Evolutionary conservation across 352 stramenopile genomes (phyloP).

Genomic region (Phytophthora foliorum): DNA sequence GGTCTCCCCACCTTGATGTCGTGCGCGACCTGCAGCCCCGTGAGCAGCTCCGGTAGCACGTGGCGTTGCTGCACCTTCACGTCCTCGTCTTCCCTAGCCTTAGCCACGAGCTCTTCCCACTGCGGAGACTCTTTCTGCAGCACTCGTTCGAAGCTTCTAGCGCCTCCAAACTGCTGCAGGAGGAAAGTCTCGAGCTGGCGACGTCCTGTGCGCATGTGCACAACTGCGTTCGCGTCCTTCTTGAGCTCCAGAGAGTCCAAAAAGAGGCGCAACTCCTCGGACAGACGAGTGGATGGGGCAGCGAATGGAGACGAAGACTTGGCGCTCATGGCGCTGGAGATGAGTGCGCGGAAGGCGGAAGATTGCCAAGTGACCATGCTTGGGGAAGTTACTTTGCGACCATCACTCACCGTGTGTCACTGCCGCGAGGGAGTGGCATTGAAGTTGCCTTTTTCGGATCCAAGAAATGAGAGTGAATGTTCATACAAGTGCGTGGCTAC

Average conservation of each 20-base stretch:
- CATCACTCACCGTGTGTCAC: slow-evolving; percentile 12
- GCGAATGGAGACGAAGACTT: slow-evolving; percentile 42
- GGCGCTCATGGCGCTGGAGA: slow-evolving; percentile 14
- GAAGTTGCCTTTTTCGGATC: slow-evolving; percentile 21
- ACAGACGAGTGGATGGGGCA: slow-evolving; percentile 46
- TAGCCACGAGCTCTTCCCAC: slow-evolving; percentile 58
- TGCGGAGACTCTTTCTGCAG: slow-evolving; percentile 41
- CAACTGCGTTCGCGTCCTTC: slow-evolving; percentile 30
- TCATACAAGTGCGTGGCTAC: background rate
- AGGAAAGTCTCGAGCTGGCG: slow-evolving; percentile 69
- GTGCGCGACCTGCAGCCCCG: slow-evolving; percentile 43
- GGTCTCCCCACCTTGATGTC: slow-evolving; percentile 76
- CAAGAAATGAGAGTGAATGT: background rate
- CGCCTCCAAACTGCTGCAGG: slow-evolving; percentile 39
- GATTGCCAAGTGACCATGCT: slow-evolving; percentile 25
- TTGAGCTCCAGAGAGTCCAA: slow-evolving; percentile 45
- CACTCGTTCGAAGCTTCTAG: slow-evolving; percentile 46
- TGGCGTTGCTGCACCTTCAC: slow-evolving; percentile 54
- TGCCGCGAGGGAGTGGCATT: slow-evolving; percentile 10
- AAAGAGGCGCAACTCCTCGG: slow-evolving; percentile 39
- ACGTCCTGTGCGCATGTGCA: slow-evolving; percentile 60
- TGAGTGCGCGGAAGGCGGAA: slow-evolving; percentile 9
- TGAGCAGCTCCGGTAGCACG: slow-evolving; percentile 48
- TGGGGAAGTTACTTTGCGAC: background rate
- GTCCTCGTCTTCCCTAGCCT: slow-evolving; percentile 40